Conservation (phyloP, 768 basidiomycete genomes). For the Heimioporus sp. region DNA sequence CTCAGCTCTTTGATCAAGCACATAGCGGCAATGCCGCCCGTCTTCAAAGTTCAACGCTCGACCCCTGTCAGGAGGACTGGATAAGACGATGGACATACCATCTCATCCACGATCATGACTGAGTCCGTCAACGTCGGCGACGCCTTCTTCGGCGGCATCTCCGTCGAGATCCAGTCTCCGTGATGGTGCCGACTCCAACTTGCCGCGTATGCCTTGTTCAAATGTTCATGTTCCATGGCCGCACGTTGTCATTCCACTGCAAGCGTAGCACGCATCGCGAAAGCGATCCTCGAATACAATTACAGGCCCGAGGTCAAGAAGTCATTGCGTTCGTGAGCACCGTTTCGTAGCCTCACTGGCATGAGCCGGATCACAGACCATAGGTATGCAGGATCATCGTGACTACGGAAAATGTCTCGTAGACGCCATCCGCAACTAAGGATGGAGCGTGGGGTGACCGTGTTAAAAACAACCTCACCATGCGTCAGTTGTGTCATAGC, state of each 20-base stretch:
- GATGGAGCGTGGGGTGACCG: slow-evolving; percentile 25
- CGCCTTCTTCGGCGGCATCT: slow-evolving; percentile 26
- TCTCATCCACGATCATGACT: no score
- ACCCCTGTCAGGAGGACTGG: no score
- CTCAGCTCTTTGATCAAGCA: no score
- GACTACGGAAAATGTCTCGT: slow-evolving; percentile 30
- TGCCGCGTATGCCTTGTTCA: slow-evolving; percentile 29
- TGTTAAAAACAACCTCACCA: slow-evolving; percentile 21
- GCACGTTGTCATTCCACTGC: slow-evolving; percentile 9
- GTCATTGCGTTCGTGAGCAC: slow-evolving; percentile 27
- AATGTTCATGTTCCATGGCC: slow-evolving; percentile 32
- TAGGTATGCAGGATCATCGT: slow-evolving; percentile 26
- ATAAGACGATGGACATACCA: no score
- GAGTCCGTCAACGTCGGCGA: slow-evolving; percentile 1
- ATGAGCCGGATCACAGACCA: neutral
- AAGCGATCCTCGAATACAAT: slow-evolving; percentile 18
- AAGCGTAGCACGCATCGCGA: slow-evolving; percentile 14
- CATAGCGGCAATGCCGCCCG: no score
- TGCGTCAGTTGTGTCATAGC: slow-evolving; percentile 20
- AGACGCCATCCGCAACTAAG: slow-evolving; percentile 23
- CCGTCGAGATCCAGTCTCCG: slow-evolving; percentile 24
- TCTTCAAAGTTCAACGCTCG: no score
- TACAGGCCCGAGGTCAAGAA: slow-evolving; percentile 12
- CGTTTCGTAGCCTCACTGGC: neutral
- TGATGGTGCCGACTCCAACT: slow-evolving; percentile 4